Base-by-base conservation (phyloP, 2,329 filamentous ascomycete genomes). In the Fusarium sp. region DNA sequence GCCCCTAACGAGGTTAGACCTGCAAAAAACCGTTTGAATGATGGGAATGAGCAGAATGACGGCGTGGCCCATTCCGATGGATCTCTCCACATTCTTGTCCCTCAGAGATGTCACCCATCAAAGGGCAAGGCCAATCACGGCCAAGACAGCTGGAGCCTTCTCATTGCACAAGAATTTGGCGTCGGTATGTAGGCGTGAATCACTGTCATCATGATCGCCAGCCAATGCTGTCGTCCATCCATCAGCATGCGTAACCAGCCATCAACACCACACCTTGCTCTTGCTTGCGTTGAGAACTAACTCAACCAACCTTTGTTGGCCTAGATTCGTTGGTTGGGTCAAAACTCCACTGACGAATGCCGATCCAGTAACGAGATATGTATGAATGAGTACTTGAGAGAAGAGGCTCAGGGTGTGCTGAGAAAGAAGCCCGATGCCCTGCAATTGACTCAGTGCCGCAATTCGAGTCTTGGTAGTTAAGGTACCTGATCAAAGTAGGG, bases 41-140 rank as follows among this genome's bases (percentile, higher is more conserved):
- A 51, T 24, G 17, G 31, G 48, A 49, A 41, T 31, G 47, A 42
- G 35, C 36, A 47, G 31, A 47, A 72, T 65, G 71, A 74, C 42
- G 59, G 47, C 68, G 66, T 69, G 28, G 47, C 20, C 22, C 71
- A 72, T 74, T 74, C 63, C 68, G 72, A 47, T 28, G 51, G 12
- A 31, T 28, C 35, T 15, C 33, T 69, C 55, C 44, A 62, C 69
- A 65, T 59, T 74, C 67, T 60, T 58, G 48, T 33, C 48, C 33
- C 39, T 28, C 14, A 17, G 28, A 31, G 35, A 22, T 22, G 38
- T 47, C 38, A 24, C 22, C 26, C 35, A 41, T 20, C 13, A 45
- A n/a, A 58, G 13, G 15, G 31, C 22, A 52, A 42, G 20, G 14
- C 35, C n/a, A 48, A 28, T 45, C 20, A 31, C 28, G 47, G 44